Base-by-base conservation (phyloP, 2,329 filamentous ascomycete species). In the Akanthomyces muscarius region DNA sequence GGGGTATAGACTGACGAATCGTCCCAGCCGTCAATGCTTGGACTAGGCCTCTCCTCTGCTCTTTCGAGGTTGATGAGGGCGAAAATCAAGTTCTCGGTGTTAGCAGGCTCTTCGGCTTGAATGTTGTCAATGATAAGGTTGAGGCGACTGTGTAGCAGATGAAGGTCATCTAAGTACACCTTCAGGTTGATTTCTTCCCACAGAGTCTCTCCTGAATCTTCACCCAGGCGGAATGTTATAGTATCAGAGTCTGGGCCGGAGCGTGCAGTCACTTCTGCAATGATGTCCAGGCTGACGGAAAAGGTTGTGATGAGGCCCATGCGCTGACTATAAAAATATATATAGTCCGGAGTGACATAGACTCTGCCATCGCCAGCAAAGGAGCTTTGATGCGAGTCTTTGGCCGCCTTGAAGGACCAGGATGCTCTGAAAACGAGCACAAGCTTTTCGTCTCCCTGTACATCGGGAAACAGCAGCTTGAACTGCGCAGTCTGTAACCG, bases 251-350 rank as follows among this genome's bases (percentile, higher is more conserved):
- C 92, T 72, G 89, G 89, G 23, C 95, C 95, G 14, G 92, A 89
- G 2, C 92, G 92, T 44, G 91, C 91, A 28, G 92, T 97, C 48
- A 98, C 91, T 75, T 98, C 95, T 10, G 87, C 86, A 63, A 99
- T 91, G 54, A 84, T 87, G 61, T 88, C 84, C 63, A 99, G 81
- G 61, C 83, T 86, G 57, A 96, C 86, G 18, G 86, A 86, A 57
- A 92, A 94, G 1, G 94, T 90, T 42, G 97, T 82, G 0, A 98
- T 89, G 6, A 99, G 83, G 6, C 95, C 95, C 73, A 97, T 87
- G 71, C 97, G 91, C 71, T 98, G 90, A 69, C 93, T 96, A 76
- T 97, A 99, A 72, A 99, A 98, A 75, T 96, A 98, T 73, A 99
- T 87, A 67, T 93, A 90, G 65, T 89, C 87, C 0, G 89, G 83